Percentiles rank a stretch among this genome's conserved stretches.
phyloP scores from a whole-genome alignment of 139 green algal genomes.

The Auxenochlorella pyrenoidosa region DNA sequence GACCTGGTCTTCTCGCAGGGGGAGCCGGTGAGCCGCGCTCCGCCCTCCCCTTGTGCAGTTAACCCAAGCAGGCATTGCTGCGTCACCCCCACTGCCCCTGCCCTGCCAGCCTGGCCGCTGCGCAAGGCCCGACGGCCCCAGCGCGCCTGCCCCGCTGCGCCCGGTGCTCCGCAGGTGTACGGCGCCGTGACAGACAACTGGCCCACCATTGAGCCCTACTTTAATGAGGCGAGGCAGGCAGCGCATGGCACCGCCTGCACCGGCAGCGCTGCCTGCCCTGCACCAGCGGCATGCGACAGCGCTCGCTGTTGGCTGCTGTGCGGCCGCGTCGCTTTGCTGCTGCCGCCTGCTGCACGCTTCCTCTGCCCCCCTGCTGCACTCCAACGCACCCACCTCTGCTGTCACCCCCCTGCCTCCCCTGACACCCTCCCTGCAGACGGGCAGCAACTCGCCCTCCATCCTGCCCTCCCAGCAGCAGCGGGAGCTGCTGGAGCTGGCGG shows the following conservation, averaged over 20 bases:
- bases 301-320: slow-evolving; percentile 39
- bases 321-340: background rate
- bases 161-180: slow-evolving; percentile 63
- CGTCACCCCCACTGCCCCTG: too few species aligned
- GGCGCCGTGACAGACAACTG: slow-evolving; percentile 87
- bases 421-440: slow-evolving; percentile 25
- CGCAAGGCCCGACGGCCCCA: too few species aligned
- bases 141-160: background rate
- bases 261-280: too few species aligned
- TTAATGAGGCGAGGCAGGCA: slow-evolving; percentile 77
- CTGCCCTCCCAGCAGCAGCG: slow-evolving; percentile 77
- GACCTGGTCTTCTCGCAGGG: slow-evolving; percentile 89
- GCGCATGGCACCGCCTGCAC: too few species aligned
- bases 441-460: slow-evolving; percentile 87
- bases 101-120: too few species aligned
- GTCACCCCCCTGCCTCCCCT: background rate
- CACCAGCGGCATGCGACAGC: too few species aligned
- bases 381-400: too few species aligned
- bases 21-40: slow-evolving; percentile 37
- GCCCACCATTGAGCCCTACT: slow-evolving; percentile 92
- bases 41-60: too few species aligned
- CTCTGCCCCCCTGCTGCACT: too few species aligned
- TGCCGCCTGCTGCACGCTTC: too few species aligned
- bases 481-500: slow-evolving; percentile 81
- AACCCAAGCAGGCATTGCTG: too few species aligned